Base-by-base conservation (phyloP, 352 stramenopile genomes). In the Phytophthora niederhauseri region DNA sequence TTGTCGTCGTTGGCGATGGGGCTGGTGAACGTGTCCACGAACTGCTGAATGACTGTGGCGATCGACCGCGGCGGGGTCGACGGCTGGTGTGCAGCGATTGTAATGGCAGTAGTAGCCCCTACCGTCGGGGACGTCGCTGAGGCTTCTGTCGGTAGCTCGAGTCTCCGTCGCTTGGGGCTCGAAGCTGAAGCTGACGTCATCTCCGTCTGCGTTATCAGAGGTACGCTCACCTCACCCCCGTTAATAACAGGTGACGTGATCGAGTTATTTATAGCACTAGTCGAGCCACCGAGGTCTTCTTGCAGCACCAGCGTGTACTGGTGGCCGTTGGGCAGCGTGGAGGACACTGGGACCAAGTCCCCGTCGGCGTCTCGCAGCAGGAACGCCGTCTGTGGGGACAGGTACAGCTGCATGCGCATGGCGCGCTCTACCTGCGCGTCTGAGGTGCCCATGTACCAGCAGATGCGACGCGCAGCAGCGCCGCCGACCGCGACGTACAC, bases 1-100 rank as follows among this genome's bases (percentile, higher is more conserved):
- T 87, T 85, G 67, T 89, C 81, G 57, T 89, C 78, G 61, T 84
- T 85, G 24, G 64, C 61, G 56, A 89, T 87, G 28, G 78, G 64
- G 1, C 61, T 38, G n/a, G 81, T 89, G 64, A 89, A 87, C 9
- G 71, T 78, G 20, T 80, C 61, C 14, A 89, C 66, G 50, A 89
- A 89, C 24, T 75, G 73, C 20, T 66, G 72, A 19, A 89, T 81
- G 28, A 81, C 67, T 20, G 66, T 57, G 17, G 77, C 65, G 48
- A 85, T 63, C 4, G 72, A 73, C 1, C 57, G 74, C 28, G 45
- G 34, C 6, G 48, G 57, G 4, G 11, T 38, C 2, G 31, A 41
- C 4, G 49, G 22, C 30, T 22, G 50, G 52, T 15, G 38, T 8
- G 12, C n/a, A 20, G 69, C 3, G 15, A 15, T n/a, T 61, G 46